phyloP scores from a whole-genome alignment of 2,329 filamentous ascomycete genomes.

The Aspergillus latus region DNA sequence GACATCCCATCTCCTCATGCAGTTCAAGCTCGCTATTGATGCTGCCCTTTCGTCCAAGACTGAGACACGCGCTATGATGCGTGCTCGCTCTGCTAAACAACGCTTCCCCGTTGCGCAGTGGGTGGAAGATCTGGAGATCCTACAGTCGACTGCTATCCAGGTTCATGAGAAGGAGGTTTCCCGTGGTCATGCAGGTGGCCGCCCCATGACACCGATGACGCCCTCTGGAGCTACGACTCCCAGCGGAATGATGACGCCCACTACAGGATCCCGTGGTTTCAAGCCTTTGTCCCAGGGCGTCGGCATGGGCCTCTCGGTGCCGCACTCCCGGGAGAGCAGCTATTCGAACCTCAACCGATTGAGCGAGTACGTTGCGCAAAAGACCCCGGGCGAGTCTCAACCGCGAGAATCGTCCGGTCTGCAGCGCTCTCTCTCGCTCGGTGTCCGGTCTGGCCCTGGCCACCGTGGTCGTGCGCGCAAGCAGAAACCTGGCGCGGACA shows the following conservation, averaged over 20 bases:
- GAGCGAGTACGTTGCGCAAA: conserved; percentile 34
- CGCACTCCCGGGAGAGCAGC: conserved; percentile 32
- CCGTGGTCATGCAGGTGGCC: conserved; percentile 29
- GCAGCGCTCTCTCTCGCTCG: conserved; percentile 40
- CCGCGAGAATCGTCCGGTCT: conserved; percentile 34
- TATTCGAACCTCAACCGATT: conserved; percentile 32
- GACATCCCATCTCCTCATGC: conserved; percentile 61
- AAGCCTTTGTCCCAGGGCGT: conserved; percentile 35
- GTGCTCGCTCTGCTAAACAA: conserved; percentile 64
- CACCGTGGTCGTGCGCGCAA: conserved; percentile 34
- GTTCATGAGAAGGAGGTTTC: conserved; percentile 48
- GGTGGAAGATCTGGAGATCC: conserved; percentile 63
- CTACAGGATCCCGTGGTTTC: conserved; percentile 37
- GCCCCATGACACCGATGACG: neutral
- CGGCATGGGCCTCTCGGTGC: conserved; percentile 38
- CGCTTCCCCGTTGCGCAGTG: conserved; percentile 67
- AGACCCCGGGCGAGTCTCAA: conserved; percentile 40
- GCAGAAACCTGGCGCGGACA: neutral
- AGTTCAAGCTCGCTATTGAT: conserved; percentile 64
- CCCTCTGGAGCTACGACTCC: neutral
- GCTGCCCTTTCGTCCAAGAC: conserved; percentile 59
- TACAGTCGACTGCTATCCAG: conserved; percentile 61
- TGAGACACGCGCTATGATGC: conserved; percentile 60
- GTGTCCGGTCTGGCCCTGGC: conserved; percentile 42
- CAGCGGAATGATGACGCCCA: conserved; percentile 22